Evolutionary conservation across 2,329 filamentous ascomycete species (phyloP).

Genomic region (Pyrenophora teres): DNA sequence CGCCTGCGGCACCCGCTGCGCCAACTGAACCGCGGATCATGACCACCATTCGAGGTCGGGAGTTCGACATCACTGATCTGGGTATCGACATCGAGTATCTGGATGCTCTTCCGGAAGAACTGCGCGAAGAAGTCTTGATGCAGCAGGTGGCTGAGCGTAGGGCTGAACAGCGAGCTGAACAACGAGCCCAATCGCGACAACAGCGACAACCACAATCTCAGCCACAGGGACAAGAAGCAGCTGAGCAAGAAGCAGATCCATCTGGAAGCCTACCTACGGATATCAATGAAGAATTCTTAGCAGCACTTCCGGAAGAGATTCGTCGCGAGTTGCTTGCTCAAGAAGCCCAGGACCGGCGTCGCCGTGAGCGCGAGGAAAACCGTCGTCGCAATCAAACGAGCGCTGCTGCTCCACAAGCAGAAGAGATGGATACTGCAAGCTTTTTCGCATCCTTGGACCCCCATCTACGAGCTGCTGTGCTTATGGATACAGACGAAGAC

Average conservation of each 20-base stretch:
- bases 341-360: slow-evolving; percentile 85
- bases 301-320: slow-evolving; percentile 88
- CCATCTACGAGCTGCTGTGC: slow-evolving; percentile 79
- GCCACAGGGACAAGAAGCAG: slow-evolving; percentile 17
- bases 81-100: slow-evolving; percentile 95
- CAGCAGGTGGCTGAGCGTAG: slow-evolving; percentile 83
- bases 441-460: slow-evolving; percentile 91
- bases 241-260: slow-evolving; percentile 31
- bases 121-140: slow-evolving; percentile 94
- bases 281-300: slow-evolving; percentile 90
- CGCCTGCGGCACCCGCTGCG: slow-evolving; percentile 19
- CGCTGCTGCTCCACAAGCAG: slow-evolving; percentile 50
- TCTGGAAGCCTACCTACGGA: slow-evolving; percentile 76
- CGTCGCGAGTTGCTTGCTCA: slow-evolving; percentile 89
- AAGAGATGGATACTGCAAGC: slow-evolving; percentile 90
- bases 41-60: slow-evolving; percentile 82
- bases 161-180: slow-evolving; percentile 31
- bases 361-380: slow-evolving; percentile 81
- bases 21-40: slow-evolving; percentile 65
- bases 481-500: slow-evolving; percentile 90
- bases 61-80: slow-evolving; percentile 90
- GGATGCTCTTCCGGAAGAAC: slow-evolving; percentile 94
- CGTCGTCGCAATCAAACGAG: slow-evolving; percentile 67
- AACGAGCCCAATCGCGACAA: slow-evolving; percentile 48
- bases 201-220: slow-evolving; percentile 53